Evolutionary conservation across 2,329 filamentous ascomycete species (phyloP), one percentile per base, ranked within the genome.

Genomic region (Colletotrichum theobromicola): DNA sequence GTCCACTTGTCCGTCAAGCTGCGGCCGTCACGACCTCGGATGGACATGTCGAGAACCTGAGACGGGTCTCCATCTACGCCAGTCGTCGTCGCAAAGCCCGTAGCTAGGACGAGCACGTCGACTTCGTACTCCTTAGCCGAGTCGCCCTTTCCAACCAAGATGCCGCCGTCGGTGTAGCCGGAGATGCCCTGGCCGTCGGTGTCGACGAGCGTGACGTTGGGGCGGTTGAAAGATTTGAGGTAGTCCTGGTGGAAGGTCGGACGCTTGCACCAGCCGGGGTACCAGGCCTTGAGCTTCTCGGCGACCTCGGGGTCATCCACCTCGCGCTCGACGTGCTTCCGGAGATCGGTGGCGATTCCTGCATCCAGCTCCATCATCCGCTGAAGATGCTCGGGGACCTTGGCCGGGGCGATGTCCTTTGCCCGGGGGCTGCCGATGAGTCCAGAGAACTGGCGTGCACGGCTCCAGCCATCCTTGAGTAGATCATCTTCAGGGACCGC

Each of bases 241-340:
- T 91, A 93, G 4, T 87, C 85, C 77, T 93, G 89, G 79, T 90
- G 90, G 81, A 92, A 93, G 37, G 85, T 87, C 0, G 91, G 91
- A 0, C 92, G 87, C 80, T 93, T 93, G 83, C 91, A 93, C 87
- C 88, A 92, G 0, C 82, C 82, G 1, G 88, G 86, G 78, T 93
- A 93, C 88, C 89, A 92, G 0, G 90, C 84, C 78, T 90, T 90
- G 6, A 93, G 84, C 6, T 81, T 85, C 35, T 85, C 84, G 0
- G 91, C 91, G 0, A 87, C 89, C 2, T 79, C 81, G 7, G 80
- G 79, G 76, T 93, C 86, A 26, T 87, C 80, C 24, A 93, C 90
- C 28, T 88, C 80, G 0, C 82, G 77, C 13, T 88, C 86, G 15
- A 87, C 83, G 12, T 88, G 85, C 4, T 80, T 80, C 2, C 90